phyloP scores from a whole-genome alignment of 495 filamentous ascomycete genomes.

The Hyaloscypha bicolor region DNA sequence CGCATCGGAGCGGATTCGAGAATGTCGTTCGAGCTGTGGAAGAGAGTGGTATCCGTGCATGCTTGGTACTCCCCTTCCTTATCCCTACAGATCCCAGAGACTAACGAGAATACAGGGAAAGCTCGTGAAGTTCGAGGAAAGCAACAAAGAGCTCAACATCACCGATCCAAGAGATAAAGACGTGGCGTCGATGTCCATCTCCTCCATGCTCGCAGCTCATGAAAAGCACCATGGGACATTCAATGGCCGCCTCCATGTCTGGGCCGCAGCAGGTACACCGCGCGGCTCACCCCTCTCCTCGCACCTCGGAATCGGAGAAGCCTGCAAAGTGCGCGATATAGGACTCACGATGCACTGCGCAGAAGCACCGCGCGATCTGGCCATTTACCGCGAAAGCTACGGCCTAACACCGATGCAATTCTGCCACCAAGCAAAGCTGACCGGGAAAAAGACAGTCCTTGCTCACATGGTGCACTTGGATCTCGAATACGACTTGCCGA shows the following conservation, averaged over 20 bases:
- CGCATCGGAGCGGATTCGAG: constrained; percentile 30
- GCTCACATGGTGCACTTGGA: constrained; percentile 32
- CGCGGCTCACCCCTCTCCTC: constrained; percentile 28
- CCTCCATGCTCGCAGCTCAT: constrained; percentile 26
- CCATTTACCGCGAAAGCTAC: constrained; percentile 29
- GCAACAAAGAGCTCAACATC: constrained; percentile 27
- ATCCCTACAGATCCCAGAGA: not conserved
- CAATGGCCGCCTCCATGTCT: constrained; percentile 26
- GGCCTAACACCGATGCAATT: constrained; percentile 28
- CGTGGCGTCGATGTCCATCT: constrained; percentile 20
- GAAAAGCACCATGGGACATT: constrained; percentile 18
- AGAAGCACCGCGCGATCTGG: constrained; percentile 28
- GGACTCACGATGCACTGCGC: constrained; percentile 32
- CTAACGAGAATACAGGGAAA: constrained; percentile 20
- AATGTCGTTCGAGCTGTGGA: constrained; percentile 27
- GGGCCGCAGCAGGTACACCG: constrained; percentile 30
- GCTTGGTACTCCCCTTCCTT: constrained; percentile 16
- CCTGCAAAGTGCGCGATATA: constrained; percentile 25
- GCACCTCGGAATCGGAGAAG: constrained; percentile 23
- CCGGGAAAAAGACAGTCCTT: constrained; percentile 26
- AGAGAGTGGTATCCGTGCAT: constrained; percentile 26
- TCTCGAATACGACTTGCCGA: constrained; percentile 20
- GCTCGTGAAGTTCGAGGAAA: constrained; percentile 32
- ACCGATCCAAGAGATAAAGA: constrained; percentile 29
- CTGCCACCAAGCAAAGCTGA: constrained; percentile 24